Evolutionary conservation across 1,284 basidiomycete genomes (phyloP).

Genomic region (Naganishia sp.): DNA sequence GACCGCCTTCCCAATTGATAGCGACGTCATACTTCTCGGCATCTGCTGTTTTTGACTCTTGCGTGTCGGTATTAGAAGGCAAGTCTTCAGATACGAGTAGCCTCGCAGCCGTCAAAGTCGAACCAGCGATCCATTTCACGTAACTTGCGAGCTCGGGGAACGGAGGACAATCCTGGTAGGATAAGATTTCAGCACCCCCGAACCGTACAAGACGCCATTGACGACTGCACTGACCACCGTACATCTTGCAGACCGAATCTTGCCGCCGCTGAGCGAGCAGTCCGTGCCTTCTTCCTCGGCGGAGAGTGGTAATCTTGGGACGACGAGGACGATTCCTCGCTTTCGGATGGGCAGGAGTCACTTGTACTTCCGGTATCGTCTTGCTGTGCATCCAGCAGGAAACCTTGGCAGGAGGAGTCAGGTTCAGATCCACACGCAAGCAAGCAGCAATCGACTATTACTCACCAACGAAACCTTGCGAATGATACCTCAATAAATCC

Average conservation of each 20-base stretch:
- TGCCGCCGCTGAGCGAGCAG: slow-evolving; percentile 2
- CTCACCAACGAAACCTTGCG: slow-evolving; percentile 52
- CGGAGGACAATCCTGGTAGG: slow-evolving; percentile 71
- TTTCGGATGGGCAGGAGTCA: neutral
- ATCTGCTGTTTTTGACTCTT: neutral
- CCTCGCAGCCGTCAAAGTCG: slow-evolving; percentile 70
- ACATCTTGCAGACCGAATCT: slow-evolving; percentile 20
- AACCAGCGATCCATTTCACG: slow-evolving; percentile 70
- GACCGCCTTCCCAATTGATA: slow-evolving; percentile 80
- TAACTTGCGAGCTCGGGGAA: slow-evolving; percentile 73
- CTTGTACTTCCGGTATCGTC: neutral
- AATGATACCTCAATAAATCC: slow-evolving; percentile 54
- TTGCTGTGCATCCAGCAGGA: neutral
- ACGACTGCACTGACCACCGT: slow-evolving; percentile 2
- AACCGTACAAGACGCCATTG: neutral
- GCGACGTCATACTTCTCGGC: slow-evolving; percentile 60
- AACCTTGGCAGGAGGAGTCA: neutral
- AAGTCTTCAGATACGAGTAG: slow-evolving; percentile 59
- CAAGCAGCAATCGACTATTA: slow-evolving; percentile 1
- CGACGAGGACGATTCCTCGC: neutral
- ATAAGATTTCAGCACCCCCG: neutral
- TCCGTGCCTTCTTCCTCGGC: slow-evolving; percentile 5
- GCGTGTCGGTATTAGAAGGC: neutral
- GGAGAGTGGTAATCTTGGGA: neutral
- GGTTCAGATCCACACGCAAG: neutral